Evolutionary conservation across 192 early-diverging fungal genomes (phyloP), one percentile per base, ranked within the genome.

Genomic region (Linnemannia elongata): DNA sequence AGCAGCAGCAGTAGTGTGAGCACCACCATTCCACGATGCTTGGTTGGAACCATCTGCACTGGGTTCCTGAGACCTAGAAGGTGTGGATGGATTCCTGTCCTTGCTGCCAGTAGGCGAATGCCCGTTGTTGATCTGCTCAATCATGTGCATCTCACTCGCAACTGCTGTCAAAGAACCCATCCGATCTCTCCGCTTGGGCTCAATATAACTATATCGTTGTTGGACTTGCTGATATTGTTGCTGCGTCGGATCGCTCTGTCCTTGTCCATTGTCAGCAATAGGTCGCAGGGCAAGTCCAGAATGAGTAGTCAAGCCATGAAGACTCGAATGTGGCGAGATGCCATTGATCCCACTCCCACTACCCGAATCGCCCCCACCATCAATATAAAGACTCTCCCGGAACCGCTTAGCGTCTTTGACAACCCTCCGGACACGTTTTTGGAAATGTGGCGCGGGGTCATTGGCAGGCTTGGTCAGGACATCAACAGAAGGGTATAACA

Each of bases 401-500:
- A 87, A 78, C 18, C 71, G 85, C 36, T 78, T 52, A 0, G 85
- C 52, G 38, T 87, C 85, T 68, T 78, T 87, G 41, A 87, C 76
- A 41, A 76, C 68, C 35, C 72, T 81, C 3, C 79, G 74, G 30
- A 78, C 79, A 12, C 85, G 85, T 38, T 81, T 87, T 39, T 87
- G 85, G 44, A 87, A 87, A 35, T 54, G 39, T 17, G 76, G 35
- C 1, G 54, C 74, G 1, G 80, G 79, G 27, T 87, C 85, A 55
- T 87, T 87, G 17, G 69, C 79, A 6, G 79, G 79, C n/a, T 54
- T 73, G 7, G 85, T 87, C n/a, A 87, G 76, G 3, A 78, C 76
- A 41, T 87, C 85, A 30, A 87, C 76, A 5, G 79, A 78, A 3
- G 85, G 85, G 52, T 87, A 87, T 38, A 87, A 80, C 27, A 87